Evolutionary conservation across 768 basidiomycete species (phyloP).

Genomic region (Agrocybe praecox): DNA sequence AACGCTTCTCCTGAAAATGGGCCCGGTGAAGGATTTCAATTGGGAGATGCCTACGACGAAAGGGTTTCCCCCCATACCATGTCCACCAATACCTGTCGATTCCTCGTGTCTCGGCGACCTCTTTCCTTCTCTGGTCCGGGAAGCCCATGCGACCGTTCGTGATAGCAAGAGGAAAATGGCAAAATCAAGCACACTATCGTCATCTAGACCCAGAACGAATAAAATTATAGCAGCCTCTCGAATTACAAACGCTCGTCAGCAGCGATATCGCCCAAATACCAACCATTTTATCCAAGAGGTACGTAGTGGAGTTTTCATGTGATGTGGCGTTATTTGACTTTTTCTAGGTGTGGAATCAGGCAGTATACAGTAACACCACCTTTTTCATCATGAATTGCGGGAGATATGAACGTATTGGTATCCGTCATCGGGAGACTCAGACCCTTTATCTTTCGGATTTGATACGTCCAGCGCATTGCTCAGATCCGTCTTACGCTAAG

Average conservation of each 20-base stretch:
- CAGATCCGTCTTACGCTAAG: neutral
- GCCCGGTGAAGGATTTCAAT: neutral
- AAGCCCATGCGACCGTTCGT: neutral
- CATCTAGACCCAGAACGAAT: neutral
- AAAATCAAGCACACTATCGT: neutral
- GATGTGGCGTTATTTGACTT: neutral
- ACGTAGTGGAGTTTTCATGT: neutral
- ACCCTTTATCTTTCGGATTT: conserved; percentile 9
- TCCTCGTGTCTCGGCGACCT: neutral
- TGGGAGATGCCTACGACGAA: neutral
- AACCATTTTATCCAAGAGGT: conserved; percentile 1
- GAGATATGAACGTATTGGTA: conserved; percentile 6
- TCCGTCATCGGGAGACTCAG: conserved; percentile 10
- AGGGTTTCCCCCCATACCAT: neutral
- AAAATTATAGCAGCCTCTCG: neutral
- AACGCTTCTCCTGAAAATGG: neutral
- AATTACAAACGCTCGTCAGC: neutral
- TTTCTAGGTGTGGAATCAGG: conserved; percentile 8
- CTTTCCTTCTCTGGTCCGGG: neutral
- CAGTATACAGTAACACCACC: conserved; percentile 4
- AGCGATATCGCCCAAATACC: neutral
- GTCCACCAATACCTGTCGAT: neutral
- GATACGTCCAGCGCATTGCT: conserved; percentile 25
- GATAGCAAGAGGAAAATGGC: no score
- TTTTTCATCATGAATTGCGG: conserved; percentile 12